Percentiles rank a stretch among this genome's conserved stretches.
Conservation (phyloP, 78 protist genomes). For the Dictyostelium firmibasis region DNA sequence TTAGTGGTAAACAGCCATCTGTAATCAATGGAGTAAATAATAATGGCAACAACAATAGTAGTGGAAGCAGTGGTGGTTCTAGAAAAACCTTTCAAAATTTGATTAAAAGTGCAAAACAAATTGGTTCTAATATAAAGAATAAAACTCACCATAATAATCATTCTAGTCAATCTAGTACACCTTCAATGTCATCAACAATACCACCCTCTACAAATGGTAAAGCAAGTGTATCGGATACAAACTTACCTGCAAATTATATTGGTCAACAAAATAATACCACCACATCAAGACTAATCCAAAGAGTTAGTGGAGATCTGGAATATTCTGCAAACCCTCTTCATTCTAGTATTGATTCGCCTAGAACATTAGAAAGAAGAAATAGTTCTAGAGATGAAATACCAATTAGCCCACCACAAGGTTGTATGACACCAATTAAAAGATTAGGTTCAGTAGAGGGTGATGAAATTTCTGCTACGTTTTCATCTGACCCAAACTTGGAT, state of each 20-base stretch:
- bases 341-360: background rate
- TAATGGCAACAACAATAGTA: background rate
- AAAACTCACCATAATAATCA: background rate
- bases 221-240: background rate
- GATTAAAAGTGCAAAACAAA: background rate
- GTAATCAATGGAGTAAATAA: background rate
- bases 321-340: background rate
- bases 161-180: background rate
- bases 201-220: background rate
- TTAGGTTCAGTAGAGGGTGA: background rate
- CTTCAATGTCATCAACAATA: background rate
- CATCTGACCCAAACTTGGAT: background rate
- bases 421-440: background rate
- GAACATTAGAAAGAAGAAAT: conserved; percentile 6
- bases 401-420: background rate
- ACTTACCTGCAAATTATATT: background rate
- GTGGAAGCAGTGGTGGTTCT: background rate
- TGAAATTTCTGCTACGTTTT: background rate
- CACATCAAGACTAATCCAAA: background rate
- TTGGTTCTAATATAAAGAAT: background rate
- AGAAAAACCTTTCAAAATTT: background rate
- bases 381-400: background rate
- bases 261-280: background rate
- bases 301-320: background rate
- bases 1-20: background rate